phyloP scores from a whole-genome alignment of 2,329 filamentous ascomycete species.

The Phialophora chinensis region DNA sequence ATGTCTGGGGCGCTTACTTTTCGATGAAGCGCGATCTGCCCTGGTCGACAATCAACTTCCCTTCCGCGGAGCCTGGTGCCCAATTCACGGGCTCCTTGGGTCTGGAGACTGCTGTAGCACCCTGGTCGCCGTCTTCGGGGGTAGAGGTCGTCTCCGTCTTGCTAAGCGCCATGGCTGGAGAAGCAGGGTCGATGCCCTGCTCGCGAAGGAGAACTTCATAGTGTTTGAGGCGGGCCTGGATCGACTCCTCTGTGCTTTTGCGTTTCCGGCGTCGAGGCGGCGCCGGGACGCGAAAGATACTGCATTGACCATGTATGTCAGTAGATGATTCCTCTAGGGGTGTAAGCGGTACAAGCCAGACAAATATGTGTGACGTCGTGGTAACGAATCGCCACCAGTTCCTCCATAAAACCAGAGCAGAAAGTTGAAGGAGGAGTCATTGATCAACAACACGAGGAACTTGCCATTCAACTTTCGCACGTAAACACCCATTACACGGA shows the following conservation, averaged over 20 bases:
- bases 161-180: slow-evolving; percentile 66
- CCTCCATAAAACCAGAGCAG: background rate
- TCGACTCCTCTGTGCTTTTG: slow-evolving; percentile 72
- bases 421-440: background rate
- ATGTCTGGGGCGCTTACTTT: slow-evolving; percentile 17
- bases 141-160: slow-evolving; percentile 6
- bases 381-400: background rate
- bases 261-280: slow-evolving; percentile 61
- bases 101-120: background rate
- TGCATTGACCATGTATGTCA: background rate
- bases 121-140: slow-evolving; percentile 10
- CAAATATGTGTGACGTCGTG: background rate
- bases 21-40: slow-evolving; percentile 37
- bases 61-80: slow-evolving; percentile 6
- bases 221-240: slow-evolving; percentile 69
- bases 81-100: slow-evolving; percentile 4
- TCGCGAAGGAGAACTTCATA: slow-evolving; percentile 71
- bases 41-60: slow-evolving; percentile 15
- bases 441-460: background rate
- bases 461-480: slow-evolving; percentile 62
- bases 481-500: slow-evolving; percentile 73
- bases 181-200: slow-evolving; percentile 63
- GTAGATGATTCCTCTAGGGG: slow-evolving; percentile 35
- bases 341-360: background rate
- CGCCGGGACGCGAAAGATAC: slow-evolving; percentile 44